Evolutionary conservation across 768 basidiomycete genomes (phyloP), one percentile per base, ranked within the genome.

Genomic region (Phlebiopsis gigantea): DNA sequence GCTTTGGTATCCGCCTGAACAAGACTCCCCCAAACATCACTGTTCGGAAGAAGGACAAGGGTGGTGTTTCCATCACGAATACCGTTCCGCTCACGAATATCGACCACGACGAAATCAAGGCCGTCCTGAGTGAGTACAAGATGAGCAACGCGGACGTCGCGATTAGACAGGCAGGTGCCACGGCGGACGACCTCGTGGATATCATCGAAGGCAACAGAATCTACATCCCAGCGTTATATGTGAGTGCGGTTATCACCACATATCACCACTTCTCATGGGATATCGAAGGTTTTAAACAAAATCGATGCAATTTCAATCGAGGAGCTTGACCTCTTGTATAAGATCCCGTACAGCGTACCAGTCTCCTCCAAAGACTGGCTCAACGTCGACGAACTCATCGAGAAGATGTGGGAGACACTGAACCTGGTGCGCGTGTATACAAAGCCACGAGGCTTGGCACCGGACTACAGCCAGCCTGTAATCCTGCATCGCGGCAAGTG

Each of bases 241-340:
- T 93, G 59, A 69, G 87, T 71, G n/a, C n/a, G n/a, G 30, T 24
- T 51, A 19, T 6, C 25, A 12, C 7, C 31, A 2, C 24, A 19
- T 28, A 10, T 31, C 5, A 39, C 15, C 29, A 21, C 7, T 52
- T 29, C 12, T 39, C 12, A 22, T 24, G 17, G 34, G 12, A 7
- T 39, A 34, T 21, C 19, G 21, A 28, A 52, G 50, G 50, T 93
- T 41, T 74, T 93, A 59, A 93, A 93, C 73, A 93, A 93, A 86
- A 94, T 96, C 67, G 97, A 99, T 70, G 97, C 92, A 19, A 98
- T 98, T 66, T 95, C 93, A 53, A 97, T 98, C 71, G 96, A 98
- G 70, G 96, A 98, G 73, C 82, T 98, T 24, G 96, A 98, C 71
- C 80, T 96, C 55, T 72, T 96, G 77, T 93, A 64, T 76, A 91